Evolutionary conservation across 306 rosid species (phyloP), one percentile per base, ranked within the genome.

Genomic region (Hippophae rhamnoides): DNA sequence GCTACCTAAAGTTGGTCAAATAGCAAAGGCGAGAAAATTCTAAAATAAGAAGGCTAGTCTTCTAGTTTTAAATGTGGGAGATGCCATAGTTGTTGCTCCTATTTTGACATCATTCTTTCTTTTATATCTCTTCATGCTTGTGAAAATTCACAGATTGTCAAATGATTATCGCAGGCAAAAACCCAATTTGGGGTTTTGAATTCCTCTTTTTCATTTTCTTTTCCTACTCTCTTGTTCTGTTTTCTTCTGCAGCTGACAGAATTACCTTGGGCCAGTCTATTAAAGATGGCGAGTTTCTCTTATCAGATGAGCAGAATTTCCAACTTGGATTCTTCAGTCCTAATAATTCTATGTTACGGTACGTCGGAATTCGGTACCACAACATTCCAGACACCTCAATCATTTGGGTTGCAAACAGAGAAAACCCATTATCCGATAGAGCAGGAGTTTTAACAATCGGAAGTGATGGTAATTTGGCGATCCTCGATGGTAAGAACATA

Each of bases 351-450:
- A 23, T 76, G 5, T 60, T 6, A 1, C 75, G 90, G 13, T 90
- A 82, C 66, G 79, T 90, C 7, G 97, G 97, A 3, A 82, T 86
- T 50, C 79, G 94, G 88, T 84, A 84, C 71, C 38, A 63, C 67
- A 73, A 66, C 45, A 41, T 78, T 54, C 58, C 83, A 0, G 74
- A 52, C 6, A 38, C 7, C 0, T 1, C 77, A 0, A 40, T 69
- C 5, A 68, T 77, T 10, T 90, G 97, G 97, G 94, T 86, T 1
- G 97, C 90, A 0, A 90, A 90, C 69, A 74, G 94, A 69, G 78
- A 58, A 13, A 67, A 10, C 0, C 95, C 97, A 7, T 61, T 90
- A 49, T 46, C 41, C 1, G 78, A 61, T 52, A 44, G 54, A 9
- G 58, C 52, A 7, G 95, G 95, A n/a, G 65, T 70, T 12, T 26